These are phyloP conservation scores for Leptodermis oblonga DNA, from an alignment of 257 asterid species.

Conservation along the genomic window DNA sequence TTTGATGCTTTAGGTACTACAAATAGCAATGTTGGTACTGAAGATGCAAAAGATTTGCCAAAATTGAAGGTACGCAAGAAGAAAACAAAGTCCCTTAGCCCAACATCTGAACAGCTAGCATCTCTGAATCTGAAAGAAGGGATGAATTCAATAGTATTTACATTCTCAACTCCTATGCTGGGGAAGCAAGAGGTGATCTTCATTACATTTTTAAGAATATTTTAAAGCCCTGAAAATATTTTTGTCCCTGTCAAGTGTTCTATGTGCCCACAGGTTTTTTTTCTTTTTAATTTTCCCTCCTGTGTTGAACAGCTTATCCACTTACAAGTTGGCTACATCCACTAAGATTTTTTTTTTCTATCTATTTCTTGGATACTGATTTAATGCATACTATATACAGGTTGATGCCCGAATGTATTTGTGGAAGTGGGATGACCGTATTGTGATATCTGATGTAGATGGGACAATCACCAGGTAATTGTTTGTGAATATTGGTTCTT, in stretches of 20 bases:
- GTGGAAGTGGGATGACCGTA: constrained; percentile 83
- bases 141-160: constrained; percentile 62
- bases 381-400: constrained; percentile 37
- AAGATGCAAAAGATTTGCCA: constrained; percentile 29
- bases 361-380: constrained; percentile 19
- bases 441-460: constrained; percentile 97
- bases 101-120: constrained; percentile 77
- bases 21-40: constrained; percentile 24
- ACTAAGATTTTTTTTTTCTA: not conserved
- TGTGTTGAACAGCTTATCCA: not conserved
- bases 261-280: not conserved
- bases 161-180: constrained; percentile 86
- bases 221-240: constrained; percentile 6
- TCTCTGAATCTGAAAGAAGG: constrained; percentile 81
- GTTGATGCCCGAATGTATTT: constrained; percentile 87
- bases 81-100: constrained; percentile 46
- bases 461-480: constrained; percentile 91
- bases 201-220: constrained; percentile 11
- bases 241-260: not conserved
- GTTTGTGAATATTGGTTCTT: not conserved
- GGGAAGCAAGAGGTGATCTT: constrained; percentile 82
- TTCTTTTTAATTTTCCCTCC: not conserved
- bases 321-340: not conserved
- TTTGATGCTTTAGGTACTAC: constrained; percentile 20
- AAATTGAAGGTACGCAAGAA: constrained; percentile 45